Base-by-base conservation (phyloP, 768 basidiomycete species). In the Agrocybe praecox region DNA sequence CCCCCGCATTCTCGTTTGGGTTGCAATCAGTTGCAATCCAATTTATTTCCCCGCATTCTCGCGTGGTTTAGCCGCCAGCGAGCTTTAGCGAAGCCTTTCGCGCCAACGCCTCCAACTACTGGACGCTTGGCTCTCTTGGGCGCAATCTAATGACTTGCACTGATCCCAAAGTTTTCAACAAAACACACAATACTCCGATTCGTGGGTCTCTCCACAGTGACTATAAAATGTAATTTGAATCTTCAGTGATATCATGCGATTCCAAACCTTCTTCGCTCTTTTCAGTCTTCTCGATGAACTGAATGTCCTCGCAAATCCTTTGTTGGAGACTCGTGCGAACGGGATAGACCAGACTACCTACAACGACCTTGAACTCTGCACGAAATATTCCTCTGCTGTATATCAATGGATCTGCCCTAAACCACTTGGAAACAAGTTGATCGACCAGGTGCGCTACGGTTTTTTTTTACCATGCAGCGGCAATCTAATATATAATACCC, bases 361-460 rank as follows among this genome's bases (percentile, higher is more conserved):
- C 54, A 64, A 75, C 44, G 66, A 81, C 46, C 72, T 83, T 32
- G 75, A 74, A 54, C 72, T 68, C 14, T 82, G 77, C 60, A 72
- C 77, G 1, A 80, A 79, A 61, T 84, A 81, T 60, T 76, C 82
- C 6, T 83, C 81, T 6, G 79, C 80, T 2, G 74, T 74, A 17
- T 82, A 83, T 58, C 80, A 79, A 51, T 51, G 68, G 22, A 33
- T 80, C 7, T 83, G 81, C 54, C 78, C 76, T 5, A 67, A 69
- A 10, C 83, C 83, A n/a, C 65, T 82, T 56, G 81, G 83, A 2
- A 80, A 75, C 34, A 70, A 59, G 7, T 72, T 83, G 36, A 57
- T 84, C 24, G 40, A 58, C n/a, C 61, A 72, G 65, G 82, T 81
- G 33, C 52, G 76, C 65, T 21, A 15, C 26, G 11, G n/a, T 9